A percentile compares a stretch with the other conserved stretches of the same genome.
phyloP scores from a whole-genome alignment of 352 stramenopile genomes.

The Pythium dissotocum region DNA sequence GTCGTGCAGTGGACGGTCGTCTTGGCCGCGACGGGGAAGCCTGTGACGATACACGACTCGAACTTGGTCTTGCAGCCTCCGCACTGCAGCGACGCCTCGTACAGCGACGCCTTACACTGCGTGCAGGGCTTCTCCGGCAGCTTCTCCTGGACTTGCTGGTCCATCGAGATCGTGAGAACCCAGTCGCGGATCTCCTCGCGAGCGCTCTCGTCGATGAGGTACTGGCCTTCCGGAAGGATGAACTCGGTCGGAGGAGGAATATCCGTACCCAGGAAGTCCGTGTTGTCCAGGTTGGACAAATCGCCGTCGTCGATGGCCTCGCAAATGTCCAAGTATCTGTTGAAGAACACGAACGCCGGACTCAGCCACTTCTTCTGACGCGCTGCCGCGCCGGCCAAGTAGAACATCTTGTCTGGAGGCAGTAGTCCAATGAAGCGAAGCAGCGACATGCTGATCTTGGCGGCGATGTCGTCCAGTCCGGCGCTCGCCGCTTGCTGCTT shows the following conservation, averaged over 20 bases:
- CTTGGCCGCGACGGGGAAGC: conserved; percentile 87
- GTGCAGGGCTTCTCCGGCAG: conserved; percentile 72
- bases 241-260: conserved; percentile 87
- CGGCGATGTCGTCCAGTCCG: conserved; percentile 65
- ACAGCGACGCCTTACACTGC: conserved; percentile 84
- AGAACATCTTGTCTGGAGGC: conserved; percentile 95
- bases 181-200: conserved; percentile 95
- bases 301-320: conserved; percentile 94
- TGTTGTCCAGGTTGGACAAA: conserved; percentile 89
- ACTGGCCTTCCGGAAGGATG: conserved; percentile 70
- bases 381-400: conserved; percentile 77
- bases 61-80: conserved; percentile 73
- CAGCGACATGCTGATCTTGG: conserved; percentile 86
- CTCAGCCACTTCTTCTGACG: conserved; percentile 90
- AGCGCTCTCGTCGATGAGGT: conserved; percentile 74
- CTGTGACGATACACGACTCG: conserved; percentile 90
- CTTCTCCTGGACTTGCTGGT: conserved; percentile 93
- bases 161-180: conserved; percentile 95
- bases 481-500: conserved; percentile 62
- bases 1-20: conserved; percentile 88
- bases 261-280: conserved; percentile 93
- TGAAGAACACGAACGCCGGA: conserved; percentile 94
- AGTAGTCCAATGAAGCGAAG: conserved; percentile 89
- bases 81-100: conserved; percentile 82
- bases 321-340: conserved; percentile 93